Evolutionary conservation across 2,329 filamentous ascomycete species (phyloP).

Genomic region (Drechslerella dactyloides): DNA sequence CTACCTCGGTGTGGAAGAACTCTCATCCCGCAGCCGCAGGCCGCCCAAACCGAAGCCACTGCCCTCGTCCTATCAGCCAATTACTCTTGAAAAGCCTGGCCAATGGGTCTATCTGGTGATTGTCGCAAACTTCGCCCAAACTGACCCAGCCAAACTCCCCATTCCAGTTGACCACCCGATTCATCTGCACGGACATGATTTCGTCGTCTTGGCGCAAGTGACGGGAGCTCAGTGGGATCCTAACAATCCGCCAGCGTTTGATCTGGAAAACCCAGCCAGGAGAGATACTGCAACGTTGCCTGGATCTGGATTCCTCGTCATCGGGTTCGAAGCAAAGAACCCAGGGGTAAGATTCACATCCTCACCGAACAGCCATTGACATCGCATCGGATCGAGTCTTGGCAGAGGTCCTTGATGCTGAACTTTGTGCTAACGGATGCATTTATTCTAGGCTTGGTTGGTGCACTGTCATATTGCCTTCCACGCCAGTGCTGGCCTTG

Average conservation of each 20-base stretch:
- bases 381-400: no score
- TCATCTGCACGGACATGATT: constrained; percentile 64
- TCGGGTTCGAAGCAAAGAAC: constrained; percentile 63
- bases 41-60: not conserved
- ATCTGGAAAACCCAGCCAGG: constrained; percentile 62
- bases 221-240: constrained; percentile 25
- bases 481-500: constrained; percentile 65
- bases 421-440: not conserved
- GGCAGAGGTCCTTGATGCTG: no score
- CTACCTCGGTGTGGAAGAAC: constrained; percentile 25
- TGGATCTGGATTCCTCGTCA: constrained; percentile 60
- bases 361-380: not conserved
- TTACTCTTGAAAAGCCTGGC: constrained; percentile 67
- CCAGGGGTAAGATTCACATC: constrained; percentile 58
- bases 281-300: constrained; percentile 64
- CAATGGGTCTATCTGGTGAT: constrained; percentile 57
- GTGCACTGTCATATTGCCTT: constrained; percentile 60
- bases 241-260: constrained; percentile 24
- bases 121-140: constrained; percentile 53
- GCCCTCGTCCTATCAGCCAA: constrained; percentile 59
- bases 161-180: constrained; percentile 59
- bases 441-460: constrained; percentile 50
- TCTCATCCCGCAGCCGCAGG: not conserved
- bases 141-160: constrained; percentile 6
- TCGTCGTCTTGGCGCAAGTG: constrained; percentile 57